Conservation (phyloP, 257 asterid genomes). For the Capsicum rhomboideum region DNA sequence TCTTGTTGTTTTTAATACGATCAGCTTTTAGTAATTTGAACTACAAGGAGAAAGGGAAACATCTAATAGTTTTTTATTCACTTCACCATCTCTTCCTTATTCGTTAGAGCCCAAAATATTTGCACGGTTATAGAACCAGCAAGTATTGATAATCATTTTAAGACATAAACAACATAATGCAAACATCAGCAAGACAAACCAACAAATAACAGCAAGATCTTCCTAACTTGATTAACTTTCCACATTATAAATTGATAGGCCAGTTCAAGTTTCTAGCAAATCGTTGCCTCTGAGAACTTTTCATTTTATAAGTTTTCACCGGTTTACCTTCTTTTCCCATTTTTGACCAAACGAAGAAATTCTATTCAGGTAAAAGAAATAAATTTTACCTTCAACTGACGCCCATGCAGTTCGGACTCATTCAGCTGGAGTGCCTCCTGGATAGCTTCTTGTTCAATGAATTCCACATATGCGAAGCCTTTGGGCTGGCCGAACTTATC, state of each 20-base stretch:
- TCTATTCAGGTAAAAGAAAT: neutral
- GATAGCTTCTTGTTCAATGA: slow-evolving; percentile 68
- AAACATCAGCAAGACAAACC: neutral
- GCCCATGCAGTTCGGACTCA: slow-evolving; percentile 81
- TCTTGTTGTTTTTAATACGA: too few relatives aligned
- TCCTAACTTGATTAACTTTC: neutral
- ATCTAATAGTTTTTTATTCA: too few relatives aligned
- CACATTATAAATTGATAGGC: neutral
- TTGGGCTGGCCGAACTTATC: slow-evolving; percentile 77
- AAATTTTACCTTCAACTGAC: slow-evolving; percentile 54
- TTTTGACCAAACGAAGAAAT: neutral
- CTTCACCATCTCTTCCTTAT: neutral
- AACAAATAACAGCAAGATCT: neutral
- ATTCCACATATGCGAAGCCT: slow-evolving; percentile 79
- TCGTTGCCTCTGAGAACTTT: neutral
- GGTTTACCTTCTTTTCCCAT: neutral
- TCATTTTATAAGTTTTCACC: neutral
- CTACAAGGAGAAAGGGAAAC: too few relatives aligned
- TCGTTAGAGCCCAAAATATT: neutral
- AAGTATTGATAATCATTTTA: too few relatives aligned
- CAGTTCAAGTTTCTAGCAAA: neutral
- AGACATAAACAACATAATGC: too few relatives aligned
- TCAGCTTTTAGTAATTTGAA: too few relatives aligned
- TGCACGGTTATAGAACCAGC: neutral
- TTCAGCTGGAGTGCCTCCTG: slow-evolving; percentile 67